Evolutionary conservation across 2,329 filamentous ascomycete genomes (phyloP).

Genomic region (Chaetothyriales sp.): DNA sequence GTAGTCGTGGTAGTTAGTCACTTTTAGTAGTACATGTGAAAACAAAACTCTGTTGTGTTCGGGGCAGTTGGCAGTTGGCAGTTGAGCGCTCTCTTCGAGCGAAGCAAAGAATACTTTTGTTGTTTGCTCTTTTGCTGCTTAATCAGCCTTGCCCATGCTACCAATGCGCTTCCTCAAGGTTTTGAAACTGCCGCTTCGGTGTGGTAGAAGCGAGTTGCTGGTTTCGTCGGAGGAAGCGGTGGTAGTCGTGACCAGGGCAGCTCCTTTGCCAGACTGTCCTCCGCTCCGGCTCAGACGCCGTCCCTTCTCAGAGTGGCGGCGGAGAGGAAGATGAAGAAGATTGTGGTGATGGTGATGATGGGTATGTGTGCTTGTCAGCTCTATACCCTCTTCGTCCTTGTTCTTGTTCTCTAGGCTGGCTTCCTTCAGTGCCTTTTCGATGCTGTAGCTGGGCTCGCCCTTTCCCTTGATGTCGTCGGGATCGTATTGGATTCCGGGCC

Average conservation of each 20-base stretch:
- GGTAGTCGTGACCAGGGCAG: not conserved
- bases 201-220: not conserved
- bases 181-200: conserved; percentile 12
- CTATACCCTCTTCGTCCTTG: conserved; percentile 10
- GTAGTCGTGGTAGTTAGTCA: not conserved
- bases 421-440: conserved; percentile 52
- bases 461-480: conserved; percentile 70
- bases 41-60: not conserved
- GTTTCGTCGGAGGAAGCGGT: conserved; percentile 8
- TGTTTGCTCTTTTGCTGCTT: conserved; percentile 7
- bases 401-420: conserved; percentile 27
- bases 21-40: not conserved
- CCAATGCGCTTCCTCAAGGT: conserved; percentile 16
- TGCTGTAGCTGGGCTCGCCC: conserved; percentile 58
- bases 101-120: no score
- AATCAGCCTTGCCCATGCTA: conserved; percentile 4
- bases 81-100: no score
- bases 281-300: not conserved
- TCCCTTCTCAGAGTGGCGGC: not conserved
- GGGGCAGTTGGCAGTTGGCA: no score
- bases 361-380: conserved; percentile 8
- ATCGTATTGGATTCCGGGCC: conserved; percentile 50
- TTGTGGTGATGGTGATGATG: not conserved
- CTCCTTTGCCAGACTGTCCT: not conserved
- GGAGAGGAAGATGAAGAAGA: not conserved